Evolutionary conservation across 805 yeast species (phyloP).

Genomic region (Priceomyces melissophilus): DNA sequence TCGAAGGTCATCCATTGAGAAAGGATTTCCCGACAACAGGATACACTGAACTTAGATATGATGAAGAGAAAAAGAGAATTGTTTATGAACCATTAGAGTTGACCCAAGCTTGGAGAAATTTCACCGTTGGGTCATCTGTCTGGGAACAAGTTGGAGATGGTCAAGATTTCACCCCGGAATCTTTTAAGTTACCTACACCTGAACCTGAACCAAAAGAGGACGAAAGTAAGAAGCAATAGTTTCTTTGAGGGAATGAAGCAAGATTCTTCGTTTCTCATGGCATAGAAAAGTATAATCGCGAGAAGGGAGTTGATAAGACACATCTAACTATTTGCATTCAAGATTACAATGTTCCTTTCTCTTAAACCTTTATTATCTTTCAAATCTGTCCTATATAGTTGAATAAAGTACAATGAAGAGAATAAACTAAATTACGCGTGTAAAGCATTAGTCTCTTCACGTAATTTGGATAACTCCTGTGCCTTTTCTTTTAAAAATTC

Average conservation of each 20-base stretch:
- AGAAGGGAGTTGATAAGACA: conserved; percentile 1
- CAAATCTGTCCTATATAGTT: background rate
- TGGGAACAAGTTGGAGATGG: conserved; percentile 94
- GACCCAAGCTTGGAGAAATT: conserved; percentile 90
- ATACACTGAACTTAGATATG: conserved; percentile 85
- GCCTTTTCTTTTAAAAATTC: conserved; percentile 62
- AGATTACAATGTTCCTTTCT: background rate
- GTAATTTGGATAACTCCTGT: conserved; percentile 52
- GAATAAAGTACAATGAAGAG: background rate
- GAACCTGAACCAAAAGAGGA: conserved; percentile 60
- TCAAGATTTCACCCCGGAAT: conserved; percentile 73
- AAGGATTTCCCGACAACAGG: conserved; percentile 94
- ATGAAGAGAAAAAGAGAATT: conserved; percentile 85
- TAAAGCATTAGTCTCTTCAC: conserved; percentile 35
- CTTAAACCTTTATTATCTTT: background rate
- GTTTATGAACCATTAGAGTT: conserved; percentile 88
- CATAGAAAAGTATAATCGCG: conserved; percentile 1
- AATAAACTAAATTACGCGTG: conserved; percentile 2
- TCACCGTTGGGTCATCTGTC: conserved; percentile 80
- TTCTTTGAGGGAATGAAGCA: no score
- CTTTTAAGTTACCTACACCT: conserved; percentile 79
- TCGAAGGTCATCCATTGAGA: conserved; percentile 88
- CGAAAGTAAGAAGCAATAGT: conserved; percentile 27
- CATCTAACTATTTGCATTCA: conserved; percentile 1
- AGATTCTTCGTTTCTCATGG: conserved; percentile 1